Evolutionary conservation across 176 grass and related monocot genomes (phyloP).

Genomic region (Aegilops speltoides): DNA sequence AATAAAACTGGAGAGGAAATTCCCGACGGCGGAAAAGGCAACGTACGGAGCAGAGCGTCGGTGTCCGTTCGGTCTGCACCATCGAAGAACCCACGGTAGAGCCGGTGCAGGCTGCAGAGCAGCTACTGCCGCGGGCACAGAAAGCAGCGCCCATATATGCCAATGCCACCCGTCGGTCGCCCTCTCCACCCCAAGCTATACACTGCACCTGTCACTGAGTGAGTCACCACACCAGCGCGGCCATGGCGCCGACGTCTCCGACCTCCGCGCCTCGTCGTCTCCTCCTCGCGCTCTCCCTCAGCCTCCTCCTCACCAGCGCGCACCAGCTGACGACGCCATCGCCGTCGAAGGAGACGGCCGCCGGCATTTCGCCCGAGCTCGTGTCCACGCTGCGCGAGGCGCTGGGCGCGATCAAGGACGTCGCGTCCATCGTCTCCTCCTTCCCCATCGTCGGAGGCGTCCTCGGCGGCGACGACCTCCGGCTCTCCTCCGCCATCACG

Average conservation of each 20-base stretch:
- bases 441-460: slow-evolving; percentile 41
- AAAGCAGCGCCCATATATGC: not conserved
- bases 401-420: slow-evolving; percentile 44
- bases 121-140: not conserved
- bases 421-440: slow-evolving; percentile 39
- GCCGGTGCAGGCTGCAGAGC: not conserved
- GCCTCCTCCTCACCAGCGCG: slow-evolving; percentile 23
- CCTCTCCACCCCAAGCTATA: not conserved
- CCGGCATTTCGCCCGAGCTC: slow-evolving; percentile 22
- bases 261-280: not conserved
- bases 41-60: not conserved
- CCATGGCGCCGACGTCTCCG: slow-evolving; percentile 23
- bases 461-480: slow-evolving; percentile 42
- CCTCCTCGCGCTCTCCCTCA: slow-evolving; percentile 14
- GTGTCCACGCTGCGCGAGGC: slow-evolving; percentile 54
- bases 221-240: no score
- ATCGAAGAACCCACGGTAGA: not conserved
- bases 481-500: slow-evolving; percentile 62
- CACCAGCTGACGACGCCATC: not conserved
- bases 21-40: not conserved
- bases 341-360: not conserved
- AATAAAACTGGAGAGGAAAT: no score
- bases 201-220: not conserved
- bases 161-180: not conserved
- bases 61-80: not conserved